Base-by-base conservation (phyloP, 495 filamentous ascomycete species). In the Cryomyces minteri region DNA sequence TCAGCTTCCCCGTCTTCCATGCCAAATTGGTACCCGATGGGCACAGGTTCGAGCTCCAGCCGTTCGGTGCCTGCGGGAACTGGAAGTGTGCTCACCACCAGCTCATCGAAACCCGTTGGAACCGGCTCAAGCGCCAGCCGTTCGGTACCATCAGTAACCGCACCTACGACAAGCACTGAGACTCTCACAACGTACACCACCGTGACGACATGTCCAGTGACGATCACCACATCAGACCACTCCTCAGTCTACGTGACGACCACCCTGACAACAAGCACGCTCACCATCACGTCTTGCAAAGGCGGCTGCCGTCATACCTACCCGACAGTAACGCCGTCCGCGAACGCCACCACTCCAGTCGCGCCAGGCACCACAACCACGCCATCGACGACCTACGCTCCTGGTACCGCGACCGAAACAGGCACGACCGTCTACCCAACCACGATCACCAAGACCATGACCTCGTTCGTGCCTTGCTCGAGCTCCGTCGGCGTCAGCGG, bases 401-500 rank as follows among this genome's bases (percentile, higher is more conserved):
- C 41, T 14, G n/a, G 31, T 38, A 31, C 31, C 37, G 34, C 8
- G 34, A 12, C 18, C 30, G 8, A 29, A 11, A 46, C 33, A 42
- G 39, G 10, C 9, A 25, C 49, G 10, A 28, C 45, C 41, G 43
- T 40, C 32, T 18, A 48, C 28, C 44, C 48, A 12, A 46, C 44
- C 6, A 56, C 48, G 25, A 50, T 57, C 31, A 57, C 54, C 8
- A 54, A 44, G 0, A 56, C 48, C 6, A 50, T 53, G 45, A 59
- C 54, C 31, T 51, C 43, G 7, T 62, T 52, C 39, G 56, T 61
- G 14, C 61, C 61, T 12, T 58, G 54, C 50, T 64, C 61, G 5
- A 61, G 50, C 8, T 33, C 56, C 14, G 50, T 64, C 29, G 60
- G 56, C 44, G 50, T 53, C 14, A 40, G 44, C 28, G 58, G 56